A percentile compares a stretch with the other conserved stretches of the same genome.
phyloP scores from a whole-genome alignment of 2,329 filamentous ascomycete species.

The Aspergillus sp. region DNA sequence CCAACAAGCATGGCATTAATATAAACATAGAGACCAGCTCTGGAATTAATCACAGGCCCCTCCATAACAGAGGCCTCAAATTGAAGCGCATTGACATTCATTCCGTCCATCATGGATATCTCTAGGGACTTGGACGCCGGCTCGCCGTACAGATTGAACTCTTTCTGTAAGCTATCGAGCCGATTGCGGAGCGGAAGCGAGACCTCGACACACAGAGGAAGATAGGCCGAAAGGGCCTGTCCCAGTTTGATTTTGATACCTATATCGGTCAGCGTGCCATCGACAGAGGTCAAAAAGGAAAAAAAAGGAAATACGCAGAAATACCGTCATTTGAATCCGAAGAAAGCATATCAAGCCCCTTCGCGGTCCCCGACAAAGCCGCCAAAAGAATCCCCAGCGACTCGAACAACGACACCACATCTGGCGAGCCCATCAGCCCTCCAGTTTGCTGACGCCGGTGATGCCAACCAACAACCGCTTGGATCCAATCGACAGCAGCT shows the following conservation, averaged over 20 bases:
- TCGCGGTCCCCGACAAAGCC: constrained; percentile 29
- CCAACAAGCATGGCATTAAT: constrained; percentile 73
- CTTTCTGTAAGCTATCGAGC: constrained; percentile 34
- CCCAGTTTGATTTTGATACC: constrained; percentile 31
- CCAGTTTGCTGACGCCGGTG: constrained; percentile 19
- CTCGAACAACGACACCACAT: constrained; percentile 35
- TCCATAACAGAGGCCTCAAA: constrained; percentile 52
- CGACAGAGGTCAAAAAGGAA: not conserved
- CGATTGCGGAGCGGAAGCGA: constrained; percentile 33
- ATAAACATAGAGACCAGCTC: constrained; percentile 77
- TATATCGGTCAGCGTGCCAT: constrained; percentile 4
- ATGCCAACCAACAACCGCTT: constrained; percentile 29
- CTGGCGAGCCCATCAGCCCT: constrained; percentile 27
- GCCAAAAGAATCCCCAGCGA: constrained; percentile 35
- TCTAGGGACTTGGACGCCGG: constrained; percentile 35
- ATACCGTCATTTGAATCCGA: constrained; percentile 28
- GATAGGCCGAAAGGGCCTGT: constrained; percentile 31
- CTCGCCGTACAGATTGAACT: constrained; percentile 35
- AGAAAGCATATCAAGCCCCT: constrained; percentile 30
- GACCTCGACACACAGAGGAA: constrained; percentile 33
- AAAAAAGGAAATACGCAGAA: not conserved
- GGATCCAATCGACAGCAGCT: constrained; percentile 32
- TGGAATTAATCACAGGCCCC: constrained; percentile 62
- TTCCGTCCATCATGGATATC: constrained; percentile 34
- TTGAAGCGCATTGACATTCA: constrained; percentile 43